These are phyloP conservation scores for Zygosaccharomyces siamensis DNA, from an alignment of 805 yeast genomes.

Conservation along the genomic window DNA sequence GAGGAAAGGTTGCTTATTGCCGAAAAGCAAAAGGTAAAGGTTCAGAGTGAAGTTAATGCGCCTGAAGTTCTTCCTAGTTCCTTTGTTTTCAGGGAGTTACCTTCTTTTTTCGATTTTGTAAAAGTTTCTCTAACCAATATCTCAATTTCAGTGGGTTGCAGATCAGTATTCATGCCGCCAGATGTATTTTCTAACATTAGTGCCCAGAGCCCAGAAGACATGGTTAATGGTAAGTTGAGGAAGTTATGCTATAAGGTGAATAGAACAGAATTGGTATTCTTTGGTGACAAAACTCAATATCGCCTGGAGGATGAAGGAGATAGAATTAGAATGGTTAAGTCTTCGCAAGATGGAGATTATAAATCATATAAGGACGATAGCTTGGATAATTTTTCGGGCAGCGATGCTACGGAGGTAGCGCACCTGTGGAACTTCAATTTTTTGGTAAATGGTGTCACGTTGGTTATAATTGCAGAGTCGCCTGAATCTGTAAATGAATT, in stretches of 20 bases:
- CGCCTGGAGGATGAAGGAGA: slow-evolving; percentile 21
- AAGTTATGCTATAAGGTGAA: slow-evolving; percentile 31
- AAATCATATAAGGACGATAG: slow-evolving; percentile 15
- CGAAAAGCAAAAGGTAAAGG: slow-evolving; percentile 18
- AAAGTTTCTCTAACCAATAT: slow-evolving; percentile 26
- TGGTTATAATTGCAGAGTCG: slow-evolving; percentile 33
- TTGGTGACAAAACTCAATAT: slow-evolving; percentile 28
- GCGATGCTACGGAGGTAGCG: slow-evolving; percentile 34
- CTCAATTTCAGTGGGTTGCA: slow-evolving; percentile 35
- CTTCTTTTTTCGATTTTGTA: slow-evolving; percentile 33
- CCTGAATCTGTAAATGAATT: slow-evolving; percentile 27
- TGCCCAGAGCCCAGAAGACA: slow-evolving; percentile 37
- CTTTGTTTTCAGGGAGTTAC: slow-evolving; percentile 30
- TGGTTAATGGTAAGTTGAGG: slow-evolving; percentile 39
- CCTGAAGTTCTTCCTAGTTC: slow-evolving; percentile 14
- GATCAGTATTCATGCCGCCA: slow-evolving; percentile 42
- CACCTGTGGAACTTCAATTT: slow-evolving; percentile 27
- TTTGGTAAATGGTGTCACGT: slow-evolving; percentile 23
- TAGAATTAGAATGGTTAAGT: slow-evolving; percentile 18
- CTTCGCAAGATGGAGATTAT: slow-evolving; percentile 14
- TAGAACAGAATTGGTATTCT: slow-evolving; percentile 22
- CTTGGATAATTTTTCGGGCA: slow-evolving; percentile 24
- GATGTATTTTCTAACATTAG: slow-evolving; percentile 34
- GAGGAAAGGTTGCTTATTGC: slow-evolving; percentile 22
- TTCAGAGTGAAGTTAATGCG: slow-evolving; percentile 10